phyloP scores from a whole-genome alignment of 2,329 filamentous ascomycete genomes.

The Ophiosphaerella narmari region DNA sequence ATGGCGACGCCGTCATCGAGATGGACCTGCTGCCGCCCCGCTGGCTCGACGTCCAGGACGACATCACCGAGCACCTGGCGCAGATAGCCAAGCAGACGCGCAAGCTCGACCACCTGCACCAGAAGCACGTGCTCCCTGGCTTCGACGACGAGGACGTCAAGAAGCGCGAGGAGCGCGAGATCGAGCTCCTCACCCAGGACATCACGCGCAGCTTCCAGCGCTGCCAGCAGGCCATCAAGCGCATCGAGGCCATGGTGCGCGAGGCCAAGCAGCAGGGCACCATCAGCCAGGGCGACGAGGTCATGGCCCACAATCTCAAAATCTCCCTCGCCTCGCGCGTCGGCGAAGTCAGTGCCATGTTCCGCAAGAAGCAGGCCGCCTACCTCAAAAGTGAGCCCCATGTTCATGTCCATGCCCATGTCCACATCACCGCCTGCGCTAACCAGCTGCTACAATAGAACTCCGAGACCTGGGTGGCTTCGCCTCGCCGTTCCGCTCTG shows the following conservation, averaged over 20 bases:
- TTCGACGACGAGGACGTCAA: slow-evolving; percentile 96
- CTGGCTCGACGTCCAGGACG: slow-evolving; percentile 94
- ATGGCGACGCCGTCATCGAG: slow-evolving; percentile 94
- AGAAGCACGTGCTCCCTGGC: slow-evolving; percentile 94
- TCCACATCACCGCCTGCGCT: neutral
- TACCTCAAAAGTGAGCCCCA: slow-evolving; percentile 81
- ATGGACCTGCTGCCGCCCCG: slow-evolving; percentile 95
- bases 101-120: slow-evolving; percentile 87
- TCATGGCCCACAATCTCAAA: slow-evolving; percentile 95
- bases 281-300: slow-evolving; percentile 83
- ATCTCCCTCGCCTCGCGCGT: slow-evolving; percentile 86
- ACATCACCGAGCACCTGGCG: slow-evolving; percentile 81
- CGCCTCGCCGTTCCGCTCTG: slow-evolving; percentile 52
- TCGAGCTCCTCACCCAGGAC: slow-evolving; percentile 85
- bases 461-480: slow-evolving; percentile 54
- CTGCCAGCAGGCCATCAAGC: slow-evolving; percentile 86
- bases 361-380: slow-evolving; percentile 95
- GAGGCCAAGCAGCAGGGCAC: slow-evolving; percentile 75
- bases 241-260: slow-evolving; percentile 83
- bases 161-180: slow-evolving; percentile 82
- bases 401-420: neutral
- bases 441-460: slow-evolving; percentile 31
- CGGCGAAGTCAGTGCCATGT: slow-evolving; percentile 87
- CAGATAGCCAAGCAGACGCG: slow-evolving; percentile 83
- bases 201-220: slow-evolving; percentile 89